phyloP scores from a whole-genome alignment of 441 rosid genomes.

The Pelargonium cotyledonis region DNA sequence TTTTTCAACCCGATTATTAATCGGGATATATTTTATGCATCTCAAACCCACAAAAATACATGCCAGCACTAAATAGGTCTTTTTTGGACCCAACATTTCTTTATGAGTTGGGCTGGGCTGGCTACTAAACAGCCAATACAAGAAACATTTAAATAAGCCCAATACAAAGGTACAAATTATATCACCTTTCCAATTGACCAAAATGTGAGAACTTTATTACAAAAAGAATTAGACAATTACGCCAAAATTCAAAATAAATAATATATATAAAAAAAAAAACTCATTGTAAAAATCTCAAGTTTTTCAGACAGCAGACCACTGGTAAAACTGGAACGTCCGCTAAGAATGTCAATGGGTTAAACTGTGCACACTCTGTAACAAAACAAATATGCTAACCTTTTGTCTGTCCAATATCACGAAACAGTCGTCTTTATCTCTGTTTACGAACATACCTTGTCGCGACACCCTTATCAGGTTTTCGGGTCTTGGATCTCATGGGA shows the following conservation, averaged over 20 bases:
- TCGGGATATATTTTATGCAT: too few species aligned
- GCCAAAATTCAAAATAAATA: neutral
- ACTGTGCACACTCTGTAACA: slow-evolving; percentile 40
- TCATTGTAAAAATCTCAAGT: neutral
- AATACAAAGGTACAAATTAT: too few species aligned
- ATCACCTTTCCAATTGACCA: neutral
- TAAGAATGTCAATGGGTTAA: slow-evolving; percentile 19
- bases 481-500: slow-evolving; percentile 34
- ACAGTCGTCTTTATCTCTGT: slow-evolving; percentile 33
- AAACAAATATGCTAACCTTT: slow-evolving; percentile 10
- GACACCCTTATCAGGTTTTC: slow-evolving; percentile 49
- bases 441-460: slow-evolving; percentile 77
- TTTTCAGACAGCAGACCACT: slow-evolving; percentile 46
- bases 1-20: too few species aligned
- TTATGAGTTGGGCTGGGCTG: too few species aligned
- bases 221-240: neutral
- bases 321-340: slow-evolving; percentile 70
- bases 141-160: too few species aligned
- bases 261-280: neutral
- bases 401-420: slow-evolving; percentile 1
- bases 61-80: too few species aligned
- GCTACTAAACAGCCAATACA: too few species aligned
- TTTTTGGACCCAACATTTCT: too few species aligned
- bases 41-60: too few species aligned
- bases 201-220: neutral